phyloP scores from a whole-genome alignment of 768 basidiomycete genomes.

The Mycena rebaudengoi region DNA sequence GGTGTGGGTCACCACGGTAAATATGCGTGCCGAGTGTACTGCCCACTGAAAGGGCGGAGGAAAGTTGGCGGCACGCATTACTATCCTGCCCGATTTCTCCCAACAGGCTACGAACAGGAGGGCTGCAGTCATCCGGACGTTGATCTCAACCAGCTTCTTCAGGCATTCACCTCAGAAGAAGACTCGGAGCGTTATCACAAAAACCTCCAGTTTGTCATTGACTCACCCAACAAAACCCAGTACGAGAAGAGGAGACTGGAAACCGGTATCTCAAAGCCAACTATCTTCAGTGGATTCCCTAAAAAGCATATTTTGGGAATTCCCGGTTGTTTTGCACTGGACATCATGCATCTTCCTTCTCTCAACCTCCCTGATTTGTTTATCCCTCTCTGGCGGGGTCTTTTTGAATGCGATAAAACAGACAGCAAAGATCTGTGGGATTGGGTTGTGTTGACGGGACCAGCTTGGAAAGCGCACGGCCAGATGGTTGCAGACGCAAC shows the following conservation, averaged over 20 bases:
- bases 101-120: constrained; percentile 16
- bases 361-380: constrained; percentile 50
- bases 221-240: constrained; percentile 27
- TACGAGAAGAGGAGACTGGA: constrained; percentile 32
- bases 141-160: constrained; percentile 18
- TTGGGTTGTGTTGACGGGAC: constrained; percentile 39
- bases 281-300: too few species aligned
- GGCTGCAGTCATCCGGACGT: constrained; percentile 42
- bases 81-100: constrained; percentile 32
- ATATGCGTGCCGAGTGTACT: constrained; percentile 32
- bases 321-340: not conserved
- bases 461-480: too few species aligned
- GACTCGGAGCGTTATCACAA: constrained; percentile 18
- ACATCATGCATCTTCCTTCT: constrained; percentile 46
- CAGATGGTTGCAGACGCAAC: constrained; percentile 40
- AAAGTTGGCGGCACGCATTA: constrained; percentile 27
- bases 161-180: not conserved
- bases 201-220: constrained; percentile 25
- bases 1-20: constrained; percentile 35
- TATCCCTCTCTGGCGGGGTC: constrained; percentile 41
- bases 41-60: constrained; percentile 24
- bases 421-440: constrained; percentile 34
- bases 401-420: constrained; percentile 24
- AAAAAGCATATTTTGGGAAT: constrained; percentile 25
- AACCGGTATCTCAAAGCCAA: constrained; percentile 39